Conservation (phyloP, 2,329 filamentous ascomycete genomes). For the Teratosphaeria zuluensis region DNA sequence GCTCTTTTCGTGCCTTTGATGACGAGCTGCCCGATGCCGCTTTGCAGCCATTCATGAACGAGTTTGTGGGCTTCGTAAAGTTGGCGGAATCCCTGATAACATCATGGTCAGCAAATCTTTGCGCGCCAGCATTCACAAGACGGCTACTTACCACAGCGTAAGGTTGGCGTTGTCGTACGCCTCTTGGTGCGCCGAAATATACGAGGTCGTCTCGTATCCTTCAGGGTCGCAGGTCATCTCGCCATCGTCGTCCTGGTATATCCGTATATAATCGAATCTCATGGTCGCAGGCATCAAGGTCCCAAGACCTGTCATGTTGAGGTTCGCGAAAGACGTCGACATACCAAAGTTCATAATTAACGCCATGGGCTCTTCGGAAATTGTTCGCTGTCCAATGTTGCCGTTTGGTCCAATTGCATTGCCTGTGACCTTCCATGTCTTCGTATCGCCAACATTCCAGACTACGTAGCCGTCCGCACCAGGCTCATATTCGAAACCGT, state of each 20-base stretch:
- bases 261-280: constrained; percentile 59
- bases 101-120: constrained; percentile 6
- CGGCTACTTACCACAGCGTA: constrained; percentile 50
- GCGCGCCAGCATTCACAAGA: not conserved
- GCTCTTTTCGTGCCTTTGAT: constrained; percentile 4
- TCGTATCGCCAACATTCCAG: constrained; percentile 59
- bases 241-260: constrained; percentile 55
- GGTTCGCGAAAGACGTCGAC: constrained; percentile 53
- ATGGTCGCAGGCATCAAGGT: constrained; percentile 53
- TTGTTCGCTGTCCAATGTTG: constrained; percentile 55
- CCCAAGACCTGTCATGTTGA: constrained; percentile 49
- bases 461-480: constrained; percentile 50
- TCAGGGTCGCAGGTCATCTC: constrained; percentile 56
- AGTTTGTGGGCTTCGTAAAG: constrained; percentile 53
- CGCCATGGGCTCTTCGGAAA: constrained; percentile 59
- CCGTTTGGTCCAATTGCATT: constrained; percentile 56
- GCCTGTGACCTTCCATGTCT: constrained; percentile 54
- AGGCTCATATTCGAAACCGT: constrained; percentile 54
- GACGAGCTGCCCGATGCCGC: constrained; percentile 7
- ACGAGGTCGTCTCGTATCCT: constrained; percentile 56
- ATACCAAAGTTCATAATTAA: constrained; percentile 63
- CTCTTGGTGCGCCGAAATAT: constrained; percentile 53
- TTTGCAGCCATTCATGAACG: constrained; percentile 48
- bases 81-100: constrained; percentile 36
- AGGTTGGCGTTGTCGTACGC: constrained; percentile 56